Evolutionary conservation across 108 stramenopile genomes (phyloP).

Genomic region (Discostella stelligeroides): DNA sequence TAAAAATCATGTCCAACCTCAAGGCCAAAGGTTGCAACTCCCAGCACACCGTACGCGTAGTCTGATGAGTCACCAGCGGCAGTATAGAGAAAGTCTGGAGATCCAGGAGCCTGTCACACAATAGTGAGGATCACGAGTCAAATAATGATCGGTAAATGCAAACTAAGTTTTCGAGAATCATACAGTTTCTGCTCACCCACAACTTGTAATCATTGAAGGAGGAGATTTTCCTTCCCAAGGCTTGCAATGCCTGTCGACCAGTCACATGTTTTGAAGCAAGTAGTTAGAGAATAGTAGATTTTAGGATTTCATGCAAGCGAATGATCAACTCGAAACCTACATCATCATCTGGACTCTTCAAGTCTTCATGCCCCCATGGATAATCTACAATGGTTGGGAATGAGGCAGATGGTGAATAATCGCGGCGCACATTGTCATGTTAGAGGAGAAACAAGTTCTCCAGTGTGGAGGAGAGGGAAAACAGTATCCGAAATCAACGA

Average conservation of each 20-base stretch:
- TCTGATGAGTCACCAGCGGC: constrained; percentile 39
- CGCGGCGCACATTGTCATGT: too few relatives aligned
- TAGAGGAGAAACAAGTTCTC: too few relatives aligned
- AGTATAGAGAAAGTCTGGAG: constrained; percentile 30
- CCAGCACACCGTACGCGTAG: constrained; percentile 51
- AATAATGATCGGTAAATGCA: too few relatives aligned
- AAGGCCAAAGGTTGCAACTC: constrained; percentile 53
- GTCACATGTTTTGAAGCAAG: too few relatives aligned
- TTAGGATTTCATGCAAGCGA: neutral
- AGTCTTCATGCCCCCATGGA: constrained; percentile 53
- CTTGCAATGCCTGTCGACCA: too few relatives aligned
- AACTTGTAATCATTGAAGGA: constrained; percentile 26
- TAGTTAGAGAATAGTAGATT: too few relatives aligned
- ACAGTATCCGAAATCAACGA: too few relatives aligned
- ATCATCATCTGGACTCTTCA: constrained; percentile 30
- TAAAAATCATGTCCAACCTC: constrained; percentile 60
- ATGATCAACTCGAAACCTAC: neutral
- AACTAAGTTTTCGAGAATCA: too few relatives aligned
- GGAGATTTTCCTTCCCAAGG: constrained; percentile 45
- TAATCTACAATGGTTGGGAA: constrained; percentile 11
- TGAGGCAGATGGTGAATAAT: too few relatives aligned
- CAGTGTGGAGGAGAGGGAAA: too few relatives aligned
- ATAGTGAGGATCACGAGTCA: neutral
- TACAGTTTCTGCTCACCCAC: constrained; percentile 24
- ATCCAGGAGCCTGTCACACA: constrained; percentile 1